A percentile compares a stretch with the other conserved stretches of the same genome.
phyloP scores from a whole-genome alignment of 1,139 yeast species.

The Protomyces gravidus region DNA sequence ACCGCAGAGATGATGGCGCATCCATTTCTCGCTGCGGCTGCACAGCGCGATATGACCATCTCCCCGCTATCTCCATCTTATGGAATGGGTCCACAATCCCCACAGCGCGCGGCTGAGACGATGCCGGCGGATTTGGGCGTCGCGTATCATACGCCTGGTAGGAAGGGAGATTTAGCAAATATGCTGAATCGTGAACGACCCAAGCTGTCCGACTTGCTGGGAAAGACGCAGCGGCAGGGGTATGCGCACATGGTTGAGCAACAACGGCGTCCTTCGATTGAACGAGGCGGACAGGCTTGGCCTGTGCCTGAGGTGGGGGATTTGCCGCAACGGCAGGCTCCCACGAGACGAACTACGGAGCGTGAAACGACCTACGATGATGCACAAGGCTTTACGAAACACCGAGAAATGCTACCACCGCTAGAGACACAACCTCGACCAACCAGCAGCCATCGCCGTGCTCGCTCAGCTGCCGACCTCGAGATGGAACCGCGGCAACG shows the following conservation, averaged over 20 bases:
- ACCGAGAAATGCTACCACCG: background rate
- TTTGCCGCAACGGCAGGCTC: background rate
- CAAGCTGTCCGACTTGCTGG: background rate
- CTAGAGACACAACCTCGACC: background rate
- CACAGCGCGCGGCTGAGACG: background rate
- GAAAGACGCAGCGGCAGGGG: background rate
- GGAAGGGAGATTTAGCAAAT: background rate
- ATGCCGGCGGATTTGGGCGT: background rate
- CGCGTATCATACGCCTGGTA: background rate
- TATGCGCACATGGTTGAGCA: background rate
- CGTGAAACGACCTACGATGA: background rate
- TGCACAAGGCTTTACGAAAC: background rate
- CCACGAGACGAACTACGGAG: background rate
- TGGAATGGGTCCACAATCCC: background rate
- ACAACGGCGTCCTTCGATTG: background rate
- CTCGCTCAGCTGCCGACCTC: background rate
- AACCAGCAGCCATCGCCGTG: background rate
- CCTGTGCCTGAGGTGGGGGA: background rate
- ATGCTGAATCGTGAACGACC: background rate
- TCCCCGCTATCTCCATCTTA: background rate
- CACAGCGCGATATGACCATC: background rate
- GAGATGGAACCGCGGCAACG: background rate
- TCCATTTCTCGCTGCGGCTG: conserved; percentile 21
- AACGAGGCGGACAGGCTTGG: background rate
- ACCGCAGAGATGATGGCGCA: conserved; percentile 28